These are phyloP conservation scores for Solanum sparsipilum DNA, from an alignment of 257 asterid species.

Conservation along the genomic window DNA sequence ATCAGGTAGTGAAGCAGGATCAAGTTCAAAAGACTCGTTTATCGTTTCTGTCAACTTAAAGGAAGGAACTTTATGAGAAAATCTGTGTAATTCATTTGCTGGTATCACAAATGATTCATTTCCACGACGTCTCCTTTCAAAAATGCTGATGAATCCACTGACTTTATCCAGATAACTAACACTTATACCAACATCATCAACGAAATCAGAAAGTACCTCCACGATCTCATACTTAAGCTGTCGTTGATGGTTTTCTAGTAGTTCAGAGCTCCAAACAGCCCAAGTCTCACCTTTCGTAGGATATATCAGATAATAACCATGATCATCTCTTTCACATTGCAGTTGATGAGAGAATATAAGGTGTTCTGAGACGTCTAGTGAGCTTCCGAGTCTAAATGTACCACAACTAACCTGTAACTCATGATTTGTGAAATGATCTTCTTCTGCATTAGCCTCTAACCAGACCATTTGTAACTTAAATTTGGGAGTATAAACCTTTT, in stretches of 20 bases:
- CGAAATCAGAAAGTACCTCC: constrained; percentile 47
- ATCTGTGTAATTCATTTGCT: constrained; percentile 27
- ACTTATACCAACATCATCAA: constrained; percentile 22
- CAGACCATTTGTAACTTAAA: constrained; percentile 41
- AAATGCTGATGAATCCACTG: constrained; percentile 47
- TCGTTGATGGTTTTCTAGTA: constrained; percentile 10
- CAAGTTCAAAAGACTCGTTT: constrained; percentile 67
- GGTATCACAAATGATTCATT: constrained; percentile 13
- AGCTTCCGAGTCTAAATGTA: constrained; percentile 23
- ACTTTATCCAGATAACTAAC: constrained; percentile 51
- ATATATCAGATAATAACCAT: constrained; percentile 27
- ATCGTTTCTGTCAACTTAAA: constrained; percentile 40
- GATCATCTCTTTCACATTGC: constrained; percentile 19
- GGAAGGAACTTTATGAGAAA: constrained; percentile 53
- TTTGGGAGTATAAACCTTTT: constrained; percentile 22
- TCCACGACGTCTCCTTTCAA: constrained; percentile 20
- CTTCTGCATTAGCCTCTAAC: constrained; percentile 52
- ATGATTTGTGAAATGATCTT: constrained; percentile 13
- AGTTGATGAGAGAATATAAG: constrained; percentile 45
- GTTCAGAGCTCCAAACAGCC: constrained; percentile 46
- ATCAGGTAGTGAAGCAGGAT: constrained; percentile 60
- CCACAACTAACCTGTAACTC: constrained; percentile 64
- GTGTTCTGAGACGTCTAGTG: constrained; percentile 1
- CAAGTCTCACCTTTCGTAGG: constrained; percentile 67
- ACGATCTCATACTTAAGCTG: constrained; percentile 48